Evolutionary conservation across 2,329 filamentous ascomycete genomes (phyloP), one percentile per base, ranked within the genome.

Genomic region (Colletotrichum camelliae): DNA sequence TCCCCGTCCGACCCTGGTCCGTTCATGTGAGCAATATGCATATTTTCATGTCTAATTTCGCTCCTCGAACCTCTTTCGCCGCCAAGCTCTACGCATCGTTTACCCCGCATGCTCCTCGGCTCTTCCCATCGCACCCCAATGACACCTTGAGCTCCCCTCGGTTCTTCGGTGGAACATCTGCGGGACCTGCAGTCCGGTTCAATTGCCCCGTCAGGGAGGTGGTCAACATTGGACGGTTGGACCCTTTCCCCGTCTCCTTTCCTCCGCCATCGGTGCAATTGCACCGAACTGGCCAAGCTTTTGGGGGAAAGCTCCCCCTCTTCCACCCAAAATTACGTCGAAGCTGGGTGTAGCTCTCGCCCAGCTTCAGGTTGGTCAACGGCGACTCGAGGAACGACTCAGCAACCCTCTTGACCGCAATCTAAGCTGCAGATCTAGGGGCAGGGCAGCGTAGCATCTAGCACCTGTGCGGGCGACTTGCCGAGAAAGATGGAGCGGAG

Each of bases 141-240:
- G 31, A 27, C 29, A 24, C 43, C 31, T 31, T 29, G 31, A 31
- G 21, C 48, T 21, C 27, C 31, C 16, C 15, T 39, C 65, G 69
- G 18, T 35, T 24, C 67, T 37, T 75, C 73, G 73, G 73, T 72
- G 69, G 27, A 75, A 64, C 62, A 35, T 35, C 39, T 33, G 73
- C 69, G 69, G 73, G 62, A 73, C 73, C 62, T 75, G 72, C 55
- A 37, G 65, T 60, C 73, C 69, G 73, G 73, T 27, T 27, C 27
- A 75, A 75, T 75, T 75, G 21, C 69, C 62, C 73, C 68, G 73
- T 68, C 69, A 29, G 62, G 69, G 62, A 75, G 69, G 73, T 62
- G 69, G 58, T 43, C 24, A 24, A 35, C 15, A 12, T 31, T 67
- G 67, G 60, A 61, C 60, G 48, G 60, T 60, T 61, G 67, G 60